These are phyloP conservation scores for Chlorociboria aeruginascens DNA, from an alignment of 495 filamentous ascomycete genomes.

Conservation along the genomic window DNA sequence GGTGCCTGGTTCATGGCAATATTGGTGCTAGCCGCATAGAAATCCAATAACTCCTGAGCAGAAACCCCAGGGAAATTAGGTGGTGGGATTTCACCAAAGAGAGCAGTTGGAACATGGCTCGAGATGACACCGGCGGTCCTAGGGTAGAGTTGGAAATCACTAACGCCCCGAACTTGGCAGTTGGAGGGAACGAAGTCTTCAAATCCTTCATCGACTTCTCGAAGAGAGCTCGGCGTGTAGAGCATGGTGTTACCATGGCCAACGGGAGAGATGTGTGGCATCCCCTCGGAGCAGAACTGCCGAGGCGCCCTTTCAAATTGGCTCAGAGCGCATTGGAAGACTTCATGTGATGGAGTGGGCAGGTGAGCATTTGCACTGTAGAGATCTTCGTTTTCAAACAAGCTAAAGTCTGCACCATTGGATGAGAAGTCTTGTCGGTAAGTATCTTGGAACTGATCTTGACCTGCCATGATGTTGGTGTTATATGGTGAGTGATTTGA, in stretches of 20 bases:
- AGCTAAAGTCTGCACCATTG: conserved; percentile 29
- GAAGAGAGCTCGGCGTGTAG: conserved; percentile 44
- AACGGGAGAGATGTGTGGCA: conserved; percentile 45
- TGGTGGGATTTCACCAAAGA: conserved; percentile 19
- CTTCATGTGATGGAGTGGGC: conserved; percentile 22
- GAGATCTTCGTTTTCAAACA: conserved; percentile 44
- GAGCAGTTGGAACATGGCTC: conserved; percentile 9
- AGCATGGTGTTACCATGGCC: conserved; percentile 54
- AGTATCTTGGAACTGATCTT: conserved; percentile 13
- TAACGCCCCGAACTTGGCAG: not conserved
- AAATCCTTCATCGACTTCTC: conserved; percentile 19
- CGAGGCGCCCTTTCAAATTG: conserved; percentile 22
- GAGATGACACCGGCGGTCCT: conserved; percentile 6
- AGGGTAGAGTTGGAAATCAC: conserved; percentile 21
- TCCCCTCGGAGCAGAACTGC: conserved; percentile 20
- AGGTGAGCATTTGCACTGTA: conserved; percentile 35
- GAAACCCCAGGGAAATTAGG: conserved; percentile 9
- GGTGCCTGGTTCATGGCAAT: conserved; percentile 5
- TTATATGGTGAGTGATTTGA: conserved; percentile 15
- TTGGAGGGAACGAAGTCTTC: conserved; percentile 16
- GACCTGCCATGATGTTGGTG: conserved; percentile 7
- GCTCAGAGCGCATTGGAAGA: conserved; percentile 18
- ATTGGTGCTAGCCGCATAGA: conserved; percentile 17
- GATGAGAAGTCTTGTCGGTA: conserved; percentile 3
- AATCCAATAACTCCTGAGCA: conserved; percentile 14